A percentile compares a stretch with the other conserved stretches of the same genome.
phyloP scores from a whole-genome alignment of 257 asterid species.

The Nicotiana knightiana region DNA sequence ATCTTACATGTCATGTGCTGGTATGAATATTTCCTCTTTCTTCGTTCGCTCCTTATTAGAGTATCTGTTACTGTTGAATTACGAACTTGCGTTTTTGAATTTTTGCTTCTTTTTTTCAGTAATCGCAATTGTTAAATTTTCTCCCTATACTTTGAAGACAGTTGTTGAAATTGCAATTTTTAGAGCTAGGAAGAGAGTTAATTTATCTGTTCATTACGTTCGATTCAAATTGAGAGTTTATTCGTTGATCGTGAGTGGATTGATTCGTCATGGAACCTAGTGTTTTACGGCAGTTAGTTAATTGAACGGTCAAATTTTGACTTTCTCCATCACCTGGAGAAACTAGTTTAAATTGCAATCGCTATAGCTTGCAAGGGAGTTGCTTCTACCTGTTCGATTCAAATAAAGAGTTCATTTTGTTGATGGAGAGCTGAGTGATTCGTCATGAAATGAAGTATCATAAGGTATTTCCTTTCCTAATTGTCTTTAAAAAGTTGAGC shows the following conservation, averaged over 20 bases:
- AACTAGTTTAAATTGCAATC: neutral
- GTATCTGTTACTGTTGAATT: neutral
- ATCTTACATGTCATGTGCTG: constrained; percentile 92
- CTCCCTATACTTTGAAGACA: neutral
- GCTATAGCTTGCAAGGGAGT: neutral
- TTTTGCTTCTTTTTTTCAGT: neutral
- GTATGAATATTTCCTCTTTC: constrained; percentile 26
- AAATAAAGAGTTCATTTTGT: neutral
- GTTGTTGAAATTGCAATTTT: constrained; percentile 10
- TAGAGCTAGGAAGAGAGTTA: neutral
- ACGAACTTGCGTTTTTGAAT: neutral
- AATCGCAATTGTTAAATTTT: neutral
- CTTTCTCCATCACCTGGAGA: neutral
- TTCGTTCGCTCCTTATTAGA: neutral
- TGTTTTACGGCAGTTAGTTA: neutral
- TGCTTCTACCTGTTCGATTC: neutral
- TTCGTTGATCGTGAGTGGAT: neutral
- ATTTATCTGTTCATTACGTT: neutral
- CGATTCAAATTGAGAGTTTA: neutral
- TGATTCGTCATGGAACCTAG: neutral
- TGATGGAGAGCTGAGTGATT: neutral
- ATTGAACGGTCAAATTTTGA: neutral
- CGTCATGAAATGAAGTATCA: neutral
- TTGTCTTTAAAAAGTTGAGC: neutral
- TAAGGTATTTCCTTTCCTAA: neutral